Base-by-base conservation (phyloP, 495 filamentous ascomycete species). In the Entonaema liquescens region DNA sequence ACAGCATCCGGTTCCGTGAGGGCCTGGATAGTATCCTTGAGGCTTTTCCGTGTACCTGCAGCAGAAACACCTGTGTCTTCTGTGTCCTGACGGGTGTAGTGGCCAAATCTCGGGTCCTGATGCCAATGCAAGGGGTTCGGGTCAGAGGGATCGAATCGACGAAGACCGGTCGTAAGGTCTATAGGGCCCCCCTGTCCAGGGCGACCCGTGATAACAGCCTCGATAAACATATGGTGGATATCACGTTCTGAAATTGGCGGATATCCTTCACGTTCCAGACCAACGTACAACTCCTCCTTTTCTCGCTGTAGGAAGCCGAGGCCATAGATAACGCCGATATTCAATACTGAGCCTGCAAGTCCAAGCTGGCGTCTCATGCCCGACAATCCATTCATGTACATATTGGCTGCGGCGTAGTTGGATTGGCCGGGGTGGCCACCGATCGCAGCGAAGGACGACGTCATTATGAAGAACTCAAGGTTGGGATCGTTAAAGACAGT, bases 201-300 rank as follows among this genome's bases (percentile, higher is more conserved):
- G 52, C 68, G 68, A 11, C 83, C 80, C 1, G 81, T 77, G 21
- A 77, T 61, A 19, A 90, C 81, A 19, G 86, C 85, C 70, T 90
- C 88, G 9, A 86, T 79, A 67, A 90, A 88, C 70, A 88, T 81
- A 64, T 88, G 84, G 36, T 87, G 85, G 55, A 89, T 77, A 57
- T 90, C 87, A 7, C 80, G 80, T 68, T 91, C 88, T 1, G 87
- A 88, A 57, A 89, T 84, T 62, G 80, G 84, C 21, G 80, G 82
- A 38, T 84, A 84, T 36, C 81, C 81, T 36, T 83, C 81, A 4
- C 80, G 78, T 73, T 80, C 77, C 0, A 84, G 76, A 5, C 79
- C 78, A 2, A 67, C 61, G 70, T 84, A 83, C 1, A 84, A 59
- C 5, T 76, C 61, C 11, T 77, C 75, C 68, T 80, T 83, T 66